These are phyloP conservation scores for Eutypa lata DNA, from an alignment of 2,329 filamentous ascomycete species.

Conservation along the genomic window DNA sequence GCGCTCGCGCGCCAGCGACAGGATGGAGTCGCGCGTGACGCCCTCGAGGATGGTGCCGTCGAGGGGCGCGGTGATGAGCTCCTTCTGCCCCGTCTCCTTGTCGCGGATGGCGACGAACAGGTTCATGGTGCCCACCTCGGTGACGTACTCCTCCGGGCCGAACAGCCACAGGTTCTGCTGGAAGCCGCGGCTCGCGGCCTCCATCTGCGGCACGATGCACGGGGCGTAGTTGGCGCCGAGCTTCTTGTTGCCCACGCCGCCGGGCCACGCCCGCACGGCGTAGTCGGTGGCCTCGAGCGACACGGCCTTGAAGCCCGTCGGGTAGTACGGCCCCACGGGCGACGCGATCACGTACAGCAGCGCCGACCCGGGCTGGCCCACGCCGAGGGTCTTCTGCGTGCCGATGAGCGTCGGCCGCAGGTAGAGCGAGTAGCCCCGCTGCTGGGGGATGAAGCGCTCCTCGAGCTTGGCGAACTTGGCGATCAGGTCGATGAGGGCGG, in stretches of 20 bases:
- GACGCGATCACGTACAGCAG: constrained; percentile 94
- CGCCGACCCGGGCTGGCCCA: constrained; percentile 86
- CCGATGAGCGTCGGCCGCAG: constrained; percentile 96
- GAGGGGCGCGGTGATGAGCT: constrained; percentile 90
- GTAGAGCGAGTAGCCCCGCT: constrained; percentile 90
- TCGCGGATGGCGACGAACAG: constrained; percentile 85
- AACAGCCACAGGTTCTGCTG: constrained; percentile 99
- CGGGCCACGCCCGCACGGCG: constrained; percentile 95
- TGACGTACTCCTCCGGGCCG: constrained; percentile 90
- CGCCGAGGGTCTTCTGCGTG: constrained; percentile 89
- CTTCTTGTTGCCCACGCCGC: constrained; percentile 97
- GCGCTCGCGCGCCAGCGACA: constrained; percentile 80
- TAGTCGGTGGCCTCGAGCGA: constrained; percentile 95
- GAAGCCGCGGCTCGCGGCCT: constrained; percentile 87
- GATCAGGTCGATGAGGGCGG: constrained; percentile 77
- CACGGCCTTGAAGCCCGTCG: constrained; percentile 96
- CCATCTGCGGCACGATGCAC: constrained; percentile 92
- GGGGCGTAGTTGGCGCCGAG: constrained; percentile 99
- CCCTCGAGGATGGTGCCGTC: constrained; percentile 96
- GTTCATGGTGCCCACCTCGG: constrained; percentile 99
- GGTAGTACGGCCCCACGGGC: constrained; percentile 96
- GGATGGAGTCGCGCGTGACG: constrained; percentile 87
- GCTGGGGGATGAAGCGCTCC: constrained; percentile 82
- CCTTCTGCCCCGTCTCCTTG: constrained; percentile 84
- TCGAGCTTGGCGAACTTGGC: constrained; percentile 77